phyloP scores from a whole-genome alignment of 768 basidiomycete species.

The Hericium alpestre region DNA sequence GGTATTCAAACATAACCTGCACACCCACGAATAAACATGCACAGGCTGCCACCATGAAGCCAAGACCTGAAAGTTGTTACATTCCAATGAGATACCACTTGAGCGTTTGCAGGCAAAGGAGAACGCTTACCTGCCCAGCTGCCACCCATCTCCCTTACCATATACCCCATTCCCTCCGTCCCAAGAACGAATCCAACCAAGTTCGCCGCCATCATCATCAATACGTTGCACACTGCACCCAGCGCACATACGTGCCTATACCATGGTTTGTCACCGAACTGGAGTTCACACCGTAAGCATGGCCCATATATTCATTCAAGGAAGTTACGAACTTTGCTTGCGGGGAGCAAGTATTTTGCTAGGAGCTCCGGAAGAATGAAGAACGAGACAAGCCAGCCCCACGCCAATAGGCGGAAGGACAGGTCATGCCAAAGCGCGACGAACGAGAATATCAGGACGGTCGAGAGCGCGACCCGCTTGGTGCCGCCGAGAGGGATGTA shows the following conservation, averaged over 20 bases:
- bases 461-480: conserved; percentile 46
- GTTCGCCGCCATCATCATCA: conserved; percentile 89
- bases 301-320: background rate
- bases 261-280: conserved; percentile 68
- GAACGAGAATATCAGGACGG: conserved; percentile 81
- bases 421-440: conserved; percentile 98
- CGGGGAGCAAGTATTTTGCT: conserved; percentile 49
- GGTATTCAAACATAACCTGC: conserved; percentile 95
- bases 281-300: conserved; percentile 2
- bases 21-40: conserved; percentile 67
- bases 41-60: conserved; percentile 52
- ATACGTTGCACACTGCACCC: conserved; percentile 74
- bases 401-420: conserved; percentile 75
- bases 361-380: conserved; percentile 83
- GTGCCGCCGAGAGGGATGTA: conserved; percentile 87
- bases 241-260: conserved; percentile 78
- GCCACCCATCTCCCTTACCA: conserved; percentile 51
- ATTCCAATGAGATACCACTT: background rate
- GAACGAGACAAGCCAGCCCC: conserved; percentile 92
- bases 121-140: conserved; percentile 47
- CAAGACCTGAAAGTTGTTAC: conserved; percentile 36
- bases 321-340: conserved; percentile 42
- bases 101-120: too few species aligned
- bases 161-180: conserved; percentile 62
- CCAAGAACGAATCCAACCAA: conserved; percentile 93